A percentile compares a stretch with the other conserved stretches of the same genome.
These are phyloP conservation scores for Pluteus cervinus DNA, from an alignment of 768 basidiomycete species.

Conservation along the genomic window DNA sequence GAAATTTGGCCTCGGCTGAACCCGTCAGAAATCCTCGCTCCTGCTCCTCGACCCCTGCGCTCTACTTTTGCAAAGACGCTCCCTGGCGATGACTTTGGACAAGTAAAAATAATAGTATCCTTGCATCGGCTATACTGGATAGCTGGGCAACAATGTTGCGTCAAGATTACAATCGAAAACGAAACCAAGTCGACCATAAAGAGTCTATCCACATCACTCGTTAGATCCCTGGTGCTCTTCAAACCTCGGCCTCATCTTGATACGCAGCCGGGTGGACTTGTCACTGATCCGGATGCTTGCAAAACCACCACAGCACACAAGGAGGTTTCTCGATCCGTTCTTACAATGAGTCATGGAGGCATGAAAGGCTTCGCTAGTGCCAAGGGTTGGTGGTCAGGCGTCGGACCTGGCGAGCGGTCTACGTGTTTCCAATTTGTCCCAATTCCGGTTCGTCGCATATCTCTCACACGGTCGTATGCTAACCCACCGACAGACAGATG, in stretches of 20 bases:
- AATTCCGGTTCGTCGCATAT: conserved; percentile 59
- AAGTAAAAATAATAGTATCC: conserved; percentile 58
- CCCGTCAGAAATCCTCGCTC: conserved; percentile 51
- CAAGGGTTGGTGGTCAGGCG: conserved; percentile 88
- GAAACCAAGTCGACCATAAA: conserved; percentile 65
- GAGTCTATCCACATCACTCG: conserved; percentile 52
- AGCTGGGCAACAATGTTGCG: conserved; percentile 72
- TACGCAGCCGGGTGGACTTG: conserved; percentile 9
- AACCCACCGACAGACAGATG: conserved; percentile 45
- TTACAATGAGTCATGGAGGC: conserved; percentile 62
- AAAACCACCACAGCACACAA: conserved; percentile 57
- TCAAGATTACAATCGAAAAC: conserved; percentile 62
- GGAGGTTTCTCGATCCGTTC: conserved; percentile 55
- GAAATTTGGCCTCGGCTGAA: conserved; percentile 75
- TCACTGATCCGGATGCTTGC: conserved; percentile 51
- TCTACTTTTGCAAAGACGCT: conserved; percentile 48
- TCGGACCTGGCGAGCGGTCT: conserved; percentile 51
- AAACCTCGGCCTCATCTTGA: conserved; percentile 42
- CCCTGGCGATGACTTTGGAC: conserved; percentile 58
- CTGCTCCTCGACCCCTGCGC: conserved; percentile 53
- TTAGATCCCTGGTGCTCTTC: conserved; percentile 64
- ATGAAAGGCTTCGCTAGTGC: conserved; percentile 69
- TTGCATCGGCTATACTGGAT: conserved; percentile 76
- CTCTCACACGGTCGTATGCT: neutral
- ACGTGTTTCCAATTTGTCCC: conserved; percentile 66